Evolutionary conservation across 2,329 filamentous ascomycete genomes (phyloP).

Genomic region (Pyrenophora graminea): DNA sequence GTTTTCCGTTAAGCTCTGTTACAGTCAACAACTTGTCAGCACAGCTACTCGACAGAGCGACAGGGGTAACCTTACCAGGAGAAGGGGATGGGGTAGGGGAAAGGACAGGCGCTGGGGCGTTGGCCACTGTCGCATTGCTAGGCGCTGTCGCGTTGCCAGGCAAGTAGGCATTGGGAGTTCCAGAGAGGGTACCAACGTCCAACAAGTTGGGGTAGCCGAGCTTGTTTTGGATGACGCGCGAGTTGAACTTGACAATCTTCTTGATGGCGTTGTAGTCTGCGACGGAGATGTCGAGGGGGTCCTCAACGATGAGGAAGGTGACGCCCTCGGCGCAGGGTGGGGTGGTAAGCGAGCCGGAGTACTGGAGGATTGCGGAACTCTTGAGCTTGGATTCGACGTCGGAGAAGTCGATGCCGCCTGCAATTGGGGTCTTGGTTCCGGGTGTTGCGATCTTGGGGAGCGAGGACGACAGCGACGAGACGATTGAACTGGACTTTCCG

Average conservation of each 20-base stretch:
- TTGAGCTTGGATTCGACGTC: constrained; percentile 47
- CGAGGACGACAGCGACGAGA: constrained; percentile 37
- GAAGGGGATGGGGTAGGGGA: too few relatives aligned
- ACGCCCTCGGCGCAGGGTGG: constrained; percentile 65
- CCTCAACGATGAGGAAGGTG: constrained; percentile 57
- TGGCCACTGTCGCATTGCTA: too few relatives aligned
- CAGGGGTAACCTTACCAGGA: too few relatives aligned
- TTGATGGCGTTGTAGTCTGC: constrained; percentile 58
- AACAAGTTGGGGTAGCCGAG: constrained; percentile 54
- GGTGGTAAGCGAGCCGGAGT: constrained; percentile 64
- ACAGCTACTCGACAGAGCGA: too few relatives aligned
- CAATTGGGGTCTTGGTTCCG: constrained; percentile 44
- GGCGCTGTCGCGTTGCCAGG: background rate
- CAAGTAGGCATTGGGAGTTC: constrained; percentile 1
- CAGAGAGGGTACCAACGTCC: constrained; percentile 14
- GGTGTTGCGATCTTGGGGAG: constrained; percentile 47
- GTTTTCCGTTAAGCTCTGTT: too few relatives aligned
- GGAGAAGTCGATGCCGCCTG: constrained; percentile 50
- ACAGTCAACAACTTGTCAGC: too few relatives aligned
- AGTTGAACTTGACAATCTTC: constrained; percentile 59
- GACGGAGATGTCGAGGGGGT: constrained; percentile 55
- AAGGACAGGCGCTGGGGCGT: too few relatives aligned
- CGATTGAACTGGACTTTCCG: constrained; percentile 35
- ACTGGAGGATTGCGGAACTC: constrained; percentile 53
- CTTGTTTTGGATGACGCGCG: constrained; percentile 58